Conservation (phyloP, 441 rosid genomes). For the Brassica hybrid region DNA sequence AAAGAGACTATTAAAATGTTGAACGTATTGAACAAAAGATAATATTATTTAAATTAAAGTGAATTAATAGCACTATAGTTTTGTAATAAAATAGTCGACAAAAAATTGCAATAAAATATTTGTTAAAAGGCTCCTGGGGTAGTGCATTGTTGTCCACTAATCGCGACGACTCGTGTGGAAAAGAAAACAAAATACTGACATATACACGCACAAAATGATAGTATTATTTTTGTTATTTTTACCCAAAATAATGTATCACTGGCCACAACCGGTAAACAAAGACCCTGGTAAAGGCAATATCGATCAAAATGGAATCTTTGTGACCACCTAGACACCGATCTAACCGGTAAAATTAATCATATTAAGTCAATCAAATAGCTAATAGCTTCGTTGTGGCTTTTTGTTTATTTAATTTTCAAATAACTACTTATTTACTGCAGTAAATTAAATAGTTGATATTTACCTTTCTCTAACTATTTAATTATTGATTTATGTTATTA, state of each 20-base stretch:
- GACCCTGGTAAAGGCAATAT: constrained; percentile 58
- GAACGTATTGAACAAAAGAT: background rate
- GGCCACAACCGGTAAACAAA: constrained; percentile 60
- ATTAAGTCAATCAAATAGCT: constrained; percentile 19
- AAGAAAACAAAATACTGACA: constrained; percentile 35
- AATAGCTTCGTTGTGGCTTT: background rate
- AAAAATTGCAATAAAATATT: constrained; percentile 3
- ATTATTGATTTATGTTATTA: too few relatives aligned
- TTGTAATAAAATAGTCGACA: background rate
- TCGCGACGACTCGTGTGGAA: constrained; percentile 49
- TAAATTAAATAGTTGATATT: background rate
- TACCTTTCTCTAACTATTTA: background rate
- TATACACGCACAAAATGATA: constrained; percentile 37
- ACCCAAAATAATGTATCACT: constrained; percentile 51
- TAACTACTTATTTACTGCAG: background rate
- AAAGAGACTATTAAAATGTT: background rate
- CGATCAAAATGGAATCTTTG: constrained; percentile 60
- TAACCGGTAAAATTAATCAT: constrained; percentile 67
- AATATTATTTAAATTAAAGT: background rate
- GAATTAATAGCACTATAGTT: background rate
- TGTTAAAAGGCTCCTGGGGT: constrained; percentile 35
- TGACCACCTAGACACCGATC: constrained; percentile 59
- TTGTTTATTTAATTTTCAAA: background rate
- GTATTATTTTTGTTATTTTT: constrained; percentile 16
- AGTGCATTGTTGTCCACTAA: constrained; percentile 58